Percentiles rank a stretch among this genome's conserved stretches.
phyloP scores from a whole-genome alignment of 805 yeast species.

The Candida alai region DNA sequence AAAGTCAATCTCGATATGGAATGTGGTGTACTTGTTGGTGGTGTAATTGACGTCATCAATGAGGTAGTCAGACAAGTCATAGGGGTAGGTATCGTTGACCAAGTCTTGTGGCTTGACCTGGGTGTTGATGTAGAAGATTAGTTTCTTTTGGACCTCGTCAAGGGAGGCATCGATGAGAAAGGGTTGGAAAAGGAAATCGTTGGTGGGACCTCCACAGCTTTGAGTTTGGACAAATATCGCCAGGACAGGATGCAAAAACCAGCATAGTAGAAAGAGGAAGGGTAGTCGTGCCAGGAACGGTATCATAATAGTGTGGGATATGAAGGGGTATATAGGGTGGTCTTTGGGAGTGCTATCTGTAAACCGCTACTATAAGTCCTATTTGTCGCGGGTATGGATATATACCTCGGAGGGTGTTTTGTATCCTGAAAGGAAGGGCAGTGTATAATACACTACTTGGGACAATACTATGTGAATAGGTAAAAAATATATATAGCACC shows the following conservation, averaged over 20 bases:
- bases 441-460: too few relatives aligned
- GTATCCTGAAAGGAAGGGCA: too few relatives aligned
- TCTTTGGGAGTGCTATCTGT: too few relatives aligned
- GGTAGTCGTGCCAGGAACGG: too few relatives aligned
- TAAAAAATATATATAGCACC: too few relatives aligned
- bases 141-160: slow-evolving; percentile 23
- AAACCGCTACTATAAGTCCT: too few relatives aligned
- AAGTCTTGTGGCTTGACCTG: slow-evolving; percentile 18
- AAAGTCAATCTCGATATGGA: slow-evolving; percentile 43
- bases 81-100: slow-evolving; percentile 8
- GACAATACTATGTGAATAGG: too few relatives aligned
- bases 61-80: slow-evolving; percentile 4
- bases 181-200: slow-evolving; percentile 16
- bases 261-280: slow-evolving; percentile 9
- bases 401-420: too few relatives aligned
- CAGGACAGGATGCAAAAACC: slow-evolving; percentile 8
- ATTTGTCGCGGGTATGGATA: too few relatives aligned
- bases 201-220: slow-evolving; percentile 11
- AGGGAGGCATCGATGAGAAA: slow-evolving; percentile 33
- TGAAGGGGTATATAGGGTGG: too few relatives aligned
- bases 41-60: slow-evolving; percentile 42
- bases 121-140: slow-evolving; percentile 35
- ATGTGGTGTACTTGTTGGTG: slow-evolving; percentile 47
- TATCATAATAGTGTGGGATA: slow-evolving; percentile 5
- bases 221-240: slow-evolving; percentile 24